Evolutionary conservation across 805 yeast species (phyloP).

Genomic region (Pichia californica): DNA sequence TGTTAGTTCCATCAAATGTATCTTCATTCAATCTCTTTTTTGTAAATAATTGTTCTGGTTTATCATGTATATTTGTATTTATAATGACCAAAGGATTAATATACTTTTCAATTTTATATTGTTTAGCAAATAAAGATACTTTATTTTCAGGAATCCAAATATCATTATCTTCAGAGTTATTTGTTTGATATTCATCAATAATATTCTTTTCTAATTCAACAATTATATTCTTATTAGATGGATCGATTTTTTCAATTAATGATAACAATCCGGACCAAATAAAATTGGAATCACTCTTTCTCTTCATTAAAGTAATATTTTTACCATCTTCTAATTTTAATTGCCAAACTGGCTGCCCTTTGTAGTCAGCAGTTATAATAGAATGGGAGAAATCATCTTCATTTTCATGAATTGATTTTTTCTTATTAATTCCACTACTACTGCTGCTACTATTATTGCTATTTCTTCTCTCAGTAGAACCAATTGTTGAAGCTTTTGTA

Average conservation of each 20-base stretch:
- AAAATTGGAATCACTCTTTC: slow-evolving; percentile 3
- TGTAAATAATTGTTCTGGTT: too few species aligned
- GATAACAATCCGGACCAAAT: background rate
- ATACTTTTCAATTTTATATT: background rate
- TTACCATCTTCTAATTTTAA: background rate
- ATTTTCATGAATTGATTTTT: background rate
- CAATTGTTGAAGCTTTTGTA: too few species aligned
- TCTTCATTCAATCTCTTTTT: background rate
- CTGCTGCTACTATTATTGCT: background rate
- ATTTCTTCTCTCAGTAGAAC: background rate
- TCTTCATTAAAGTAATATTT: background rate
- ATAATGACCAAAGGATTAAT: background rate
- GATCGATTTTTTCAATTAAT: background rate
- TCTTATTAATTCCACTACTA: background rate
- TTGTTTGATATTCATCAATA: background rate
- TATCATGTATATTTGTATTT: background rate
- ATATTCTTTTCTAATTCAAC: background rate
- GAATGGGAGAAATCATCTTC: background rate
- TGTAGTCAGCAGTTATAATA: background rate
- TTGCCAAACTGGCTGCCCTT: slow-evolving; percentile 11
- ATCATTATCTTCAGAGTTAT: slow-evolving; percentile 3
- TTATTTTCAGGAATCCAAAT: background rate
- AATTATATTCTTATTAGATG: background rate
- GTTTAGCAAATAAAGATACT: background rate
- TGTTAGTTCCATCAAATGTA: background rate